Evolutionary conservation across 1,284 basidiomycete genomes (phyloP), one percentile per base, ranked within the genome.

Genomic region (Vanrija sp.): DNA sequence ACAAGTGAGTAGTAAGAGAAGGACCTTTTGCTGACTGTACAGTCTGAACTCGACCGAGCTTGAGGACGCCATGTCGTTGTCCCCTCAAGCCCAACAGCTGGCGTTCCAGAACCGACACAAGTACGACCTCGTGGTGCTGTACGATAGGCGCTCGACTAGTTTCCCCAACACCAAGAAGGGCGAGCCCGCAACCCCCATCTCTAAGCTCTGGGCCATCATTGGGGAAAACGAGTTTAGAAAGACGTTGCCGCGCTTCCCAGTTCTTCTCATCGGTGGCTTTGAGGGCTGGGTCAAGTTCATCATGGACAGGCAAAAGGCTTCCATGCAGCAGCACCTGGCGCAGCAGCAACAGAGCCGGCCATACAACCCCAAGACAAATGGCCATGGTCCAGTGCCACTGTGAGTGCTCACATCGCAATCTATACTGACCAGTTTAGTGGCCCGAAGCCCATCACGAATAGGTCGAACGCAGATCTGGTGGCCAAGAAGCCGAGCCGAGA

Each of bases 91-190:
- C 37, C 92, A 97, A 75, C 81, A 79, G 39, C 78, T 79, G 1
- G 78, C 87, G 18, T 98, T 97, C 72, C 74, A 78, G 23, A 85
- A 87, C 53, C 86, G 95, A 24, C 83, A 91, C 67, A 85, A 86
- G 63, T 96, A 89, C 72, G 93, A 98, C 63, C 75, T 96, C 15
- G 84, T 98, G n/a, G 88, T 88, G 10, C 77, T 98, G 3, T 93
- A 92, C 72, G 94, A 98, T 72, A 75, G 83, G 42, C 76, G 79
- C 6, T 92, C 90, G 2, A 79, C 80, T 24, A 75, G 76, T 2
- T 82, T 88, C 61, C 73, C 77, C 44, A 36, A 57, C 8, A n/a
- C 77, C 44, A 39, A 57, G 8, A 68, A 68, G 41, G 82, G 80
- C 6, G 66, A 74, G 12, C 65, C 72, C 15, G 73, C 77, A 3